Base-by-base conservation (phyloP, 2,329 filamentous ascomycete genomes). In the Penicillium vulpinum region DNA sequence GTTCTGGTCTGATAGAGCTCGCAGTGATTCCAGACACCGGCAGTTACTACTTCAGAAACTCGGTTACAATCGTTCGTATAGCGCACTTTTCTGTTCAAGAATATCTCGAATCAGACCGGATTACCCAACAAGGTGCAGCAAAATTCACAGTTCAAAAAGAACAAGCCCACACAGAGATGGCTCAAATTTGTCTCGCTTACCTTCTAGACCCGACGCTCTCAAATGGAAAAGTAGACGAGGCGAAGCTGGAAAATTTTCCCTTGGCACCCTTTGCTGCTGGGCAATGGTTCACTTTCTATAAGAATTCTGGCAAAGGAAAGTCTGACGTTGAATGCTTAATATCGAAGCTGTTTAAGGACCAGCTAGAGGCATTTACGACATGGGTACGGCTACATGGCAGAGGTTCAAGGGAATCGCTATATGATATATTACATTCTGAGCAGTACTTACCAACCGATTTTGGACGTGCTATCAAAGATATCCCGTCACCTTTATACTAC, bases 11-110 rank as follows among this genome's bases (percentile, higher is more conserved):
- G n/a, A 58, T 72, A 10, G 56, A 58, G 33, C 4, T 45, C 11
- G 54, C 15, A 43, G 24, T 28, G 9, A 1, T 4, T 18, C 3
- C n/a, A 28, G 29, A 13, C 3, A 16, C n/a, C n/a, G n/a, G n/a
- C n/a, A n/a, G n/a, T n/a, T n/a, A 18, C 2, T 2, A 1, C 4
- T 5, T 1, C 7, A 16, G 5, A 11, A 0, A 13, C 4, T 0
- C 11, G 10, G 29, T 0, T 29, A 8, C 49, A 15, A 55, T 38
- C 9, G 55, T 67, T 28, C 65, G 62, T 16, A 67, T 73, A 39
- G 68, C 68, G 5, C 69, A 73, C 54, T 73, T 70, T 51, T 73
- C 71, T 3, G 65, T 73, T 0, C 63, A 71, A 46, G 68, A 73
- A 52, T 73, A 74, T 50, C 62, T 74, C 15, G 35, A 62, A 43